Conservation (phyloP, 108 stramenopile genomes). For the Nitzschia sp. region DNA sequence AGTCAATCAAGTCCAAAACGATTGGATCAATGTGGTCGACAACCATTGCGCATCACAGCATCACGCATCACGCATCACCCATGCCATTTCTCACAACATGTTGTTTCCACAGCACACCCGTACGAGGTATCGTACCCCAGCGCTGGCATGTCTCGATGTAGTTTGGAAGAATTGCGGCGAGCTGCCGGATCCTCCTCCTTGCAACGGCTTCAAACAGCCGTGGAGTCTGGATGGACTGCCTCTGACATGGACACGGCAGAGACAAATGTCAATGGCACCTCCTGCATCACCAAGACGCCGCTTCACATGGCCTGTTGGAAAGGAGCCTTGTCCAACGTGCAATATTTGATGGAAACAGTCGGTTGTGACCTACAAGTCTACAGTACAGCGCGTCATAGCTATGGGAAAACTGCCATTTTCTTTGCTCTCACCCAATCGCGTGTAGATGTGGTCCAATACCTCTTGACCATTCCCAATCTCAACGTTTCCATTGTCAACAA, state of each 20-base stretch:
- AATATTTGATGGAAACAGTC: slow-evolving; percentile 43
- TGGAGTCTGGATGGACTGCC: slow-evolving; percentile 23
- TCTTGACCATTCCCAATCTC: slow-evolving; percentile 40
- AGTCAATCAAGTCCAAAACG: too few species aligned
- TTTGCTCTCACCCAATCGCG: slow-evolving; percentile 73
- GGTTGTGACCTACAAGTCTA: slow-evolving; percentile 57
- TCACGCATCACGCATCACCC: too few species aligned
- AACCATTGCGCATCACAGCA: too few species aligned
- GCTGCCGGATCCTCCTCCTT: slow-evolving; percentile 33
- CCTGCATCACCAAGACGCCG: slow-evolving; percentile 48
- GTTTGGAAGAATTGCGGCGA: slow-evolving; percentile 4
- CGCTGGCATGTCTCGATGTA: too few species aligned
- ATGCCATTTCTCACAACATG: too few species aligned
- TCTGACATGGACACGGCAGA: slow-evolving; percentile 15
- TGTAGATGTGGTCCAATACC: slow-evolving; percentile 50
- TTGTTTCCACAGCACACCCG: too few species aligned
- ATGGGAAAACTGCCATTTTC: slow-evolving; percentile 85
- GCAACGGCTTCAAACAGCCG: slow-evolving; percentile 9
- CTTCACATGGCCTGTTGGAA: slow-evolving; percentile 82
- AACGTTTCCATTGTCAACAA: slow-evolving; percentile 80
- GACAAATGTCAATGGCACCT: slow-evolving; percentile 9
- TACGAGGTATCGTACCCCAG: too few species aligned
- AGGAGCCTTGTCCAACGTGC: slow-evolving; percentile 54
- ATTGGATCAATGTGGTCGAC: too few species aligned
- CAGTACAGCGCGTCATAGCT: slow-evolving; percentile 51